A percentile compares a stretch with the other conserved stretches of the same genome.
Conservation (phyloP, 768 basidiomycete genomes). For the Cubamyces lactineus region DNA sequence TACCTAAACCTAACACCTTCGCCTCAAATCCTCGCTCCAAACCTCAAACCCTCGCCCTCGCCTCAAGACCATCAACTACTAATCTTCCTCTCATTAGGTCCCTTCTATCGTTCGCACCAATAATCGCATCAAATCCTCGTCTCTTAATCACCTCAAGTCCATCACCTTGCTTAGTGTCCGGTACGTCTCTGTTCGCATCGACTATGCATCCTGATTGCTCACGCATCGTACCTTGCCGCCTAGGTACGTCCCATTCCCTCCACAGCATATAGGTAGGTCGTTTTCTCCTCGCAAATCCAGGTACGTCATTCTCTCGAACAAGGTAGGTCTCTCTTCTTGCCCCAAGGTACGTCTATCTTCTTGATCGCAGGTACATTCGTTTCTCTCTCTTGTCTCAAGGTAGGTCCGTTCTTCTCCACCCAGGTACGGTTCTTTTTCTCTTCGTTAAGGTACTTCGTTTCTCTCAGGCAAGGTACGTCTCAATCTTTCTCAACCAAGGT, state of each 20-base stretch:
- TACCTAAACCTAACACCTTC: too few species aligned
- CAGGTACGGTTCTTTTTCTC: neutral
- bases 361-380: neutral
- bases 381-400: neutral
- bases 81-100: neutral
- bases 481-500: neutral
- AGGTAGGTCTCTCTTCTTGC: neutral
- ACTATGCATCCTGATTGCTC: too few species aligned
- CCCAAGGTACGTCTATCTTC: neutral
- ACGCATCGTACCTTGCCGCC: too few species aligned
- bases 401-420: neutral
- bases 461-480: constrained; percentile 6
- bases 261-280: too few species aligned
- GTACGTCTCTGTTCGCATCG: too few species aligned
- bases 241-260: too few species aligned
- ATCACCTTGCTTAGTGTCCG: neutral
- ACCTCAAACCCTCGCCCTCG: neutral
- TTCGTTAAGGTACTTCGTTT: neutral
- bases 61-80: neutral
- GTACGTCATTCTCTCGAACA: neutral
- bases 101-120: neutral
- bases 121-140: neutral
- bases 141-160: neutral
- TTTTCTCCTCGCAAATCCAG: neutral
- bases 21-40: neutral